Percentiles rank a stretch among this genome's conserved stretches.
Conservation (phyloP, 202 grass and related monocot genomes). For the Alloteropsis angusta region DNA sequence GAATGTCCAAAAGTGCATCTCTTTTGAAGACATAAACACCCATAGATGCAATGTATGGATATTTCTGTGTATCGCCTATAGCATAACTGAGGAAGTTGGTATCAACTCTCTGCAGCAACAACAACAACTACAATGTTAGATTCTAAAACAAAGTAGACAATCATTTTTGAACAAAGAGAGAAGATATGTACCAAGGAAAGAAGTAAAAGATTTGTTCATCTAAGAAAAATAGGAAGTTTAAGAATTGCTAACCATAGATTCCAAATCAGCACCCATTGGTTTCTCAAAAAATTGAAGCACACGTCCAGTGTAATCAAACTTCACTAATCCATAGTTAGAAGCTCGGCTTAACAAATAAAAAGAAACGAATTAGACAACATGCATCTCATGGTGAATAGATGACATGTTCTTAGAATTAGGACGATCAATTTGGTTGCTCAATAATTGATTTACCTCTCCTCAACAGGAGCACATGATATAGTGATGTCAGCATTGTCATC, state of each 20-base stretch:
- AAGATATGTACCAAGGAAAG: not conserved
- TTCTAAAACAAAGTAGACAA: not conserved
- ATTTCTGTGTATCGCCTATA: slow-evolving; percentile 17
- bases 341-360: slow-evolving; percentile 45
- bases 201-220: not conserved
- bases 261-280: slow-evolving; percentile 46
- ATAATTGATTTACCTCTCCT: slow-evolving; percentile 39
- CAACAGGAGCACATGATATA: slow-evolving; percentile 46
- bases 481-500: slow-evolving; percentile 64
- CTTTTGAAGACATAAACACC: slow-evolving; percentile 76
- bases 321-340: slow-evolving; percentile 68
- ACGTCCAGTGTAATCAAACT: slow-evolving; percentile 50
- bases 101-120: slow-evolving; percentile 40
- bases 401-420: not conserved
- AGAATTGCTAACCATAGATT: slow-evolving; percentile 42
- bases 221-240: not conserved
- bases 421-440: too few species aligned
- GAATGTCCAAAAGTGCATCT: slow-evolving; percentile 51
- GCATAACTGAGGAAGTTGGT: slow-evolving; percentile 36
- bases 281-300: slow-evolving; percentile 66
- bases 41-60: slow-evolving; percentile 74
- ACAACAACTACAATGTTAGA: not conserved
- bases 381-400: not conserved
- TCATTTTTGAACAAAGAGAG: not conserved
- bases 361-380: slow-evolving; percentile 9